A percentile compares a stretch with the other conserved stretches of the same genome.
Conservation (phyloP, 768 basidiomycete genomes). For the Cystobasidium onofrii region DNA sequence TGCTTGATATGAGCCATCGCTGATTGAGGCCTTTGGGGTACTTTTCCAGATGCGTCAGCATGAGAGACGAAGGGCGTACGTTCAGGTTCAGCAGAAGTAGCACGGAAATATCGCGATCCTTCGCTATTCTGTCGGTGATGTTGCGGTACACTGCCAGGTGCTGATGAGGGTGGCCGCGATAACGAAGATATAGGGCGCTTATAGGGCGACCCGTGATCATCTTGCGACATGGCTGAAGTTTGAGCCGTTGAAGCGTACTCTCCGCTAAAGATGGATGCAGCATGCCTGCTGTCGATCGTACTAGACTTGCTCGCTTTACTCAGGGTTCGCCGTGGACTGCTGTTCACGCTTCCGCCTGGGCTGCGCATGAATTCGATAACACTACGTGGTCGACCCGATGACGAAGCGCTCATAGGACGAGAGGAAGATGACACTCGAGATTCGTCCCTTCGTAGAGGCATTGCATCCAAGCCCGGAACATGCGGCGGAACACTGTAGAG, state of each 20-base stretch:
- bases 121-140: conserved; percentile 8
- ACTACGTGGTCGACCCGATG: conserved; percentile 17
- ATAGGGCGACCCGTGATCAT: neutral
- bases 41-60: neutral
- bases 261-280: conserved; percentile 21
- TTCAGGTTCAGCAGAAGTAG: neutral
- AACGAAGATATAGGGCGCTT: conserved; percentile 8
- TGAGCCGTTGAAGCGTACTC: conserved; percentile 26
- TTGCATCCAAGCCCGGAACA: neutral
- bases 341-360: neutral
- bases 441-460: neutral
- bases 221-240: conserved; percentile 26
- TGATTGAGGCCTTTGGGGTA: neutral
- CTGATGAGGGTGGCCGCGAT: neutral
- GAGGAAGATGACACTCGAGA: neutral
- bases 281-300: neutral
- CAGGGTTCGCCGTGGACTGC: conserved; percentile 25
- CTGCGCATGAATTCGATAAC: conserved; percentile 31
- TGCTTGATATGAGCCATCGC: neutral
- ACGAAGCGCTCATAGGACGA: conserved; percentile 18
- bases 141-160: neutral
- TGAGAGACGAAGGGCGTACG: neutral
- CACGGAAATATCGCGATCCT: neutral
- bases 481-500: conserved; percentile 7
- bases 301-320: conserved; percentile 23